Conservation (phyloP, 148 eudicot species). For the Rhododendron mucronatum region DNA sequence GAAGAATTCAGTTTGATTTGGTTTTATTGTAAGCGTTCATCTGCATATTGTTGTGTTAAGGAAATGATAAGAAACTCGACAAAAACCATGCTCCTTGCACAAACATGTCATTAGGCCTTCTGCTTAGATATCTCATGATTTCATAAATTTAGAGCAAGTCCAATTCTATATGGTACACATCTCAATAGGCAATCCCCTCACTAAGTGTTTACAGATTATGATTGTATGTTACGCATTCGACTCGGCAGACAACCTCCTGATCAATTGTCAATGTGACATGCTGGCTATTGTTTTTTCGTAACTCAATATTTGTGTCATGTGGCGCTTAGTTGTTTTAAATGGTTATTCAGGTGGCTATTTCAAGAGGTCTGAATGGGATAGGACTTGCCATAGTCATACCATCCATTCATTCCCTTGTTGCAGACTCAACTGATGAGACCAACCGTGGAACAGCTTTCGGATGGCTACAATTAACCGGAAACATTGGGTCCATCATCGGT, state of each 20-base stretch:
- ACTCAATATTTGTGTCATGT: background rate
- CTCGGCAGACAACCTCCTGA: background rate
- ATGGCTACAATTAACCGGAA: slow-evolving; percentile 67
- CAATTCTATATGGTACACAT: no score
- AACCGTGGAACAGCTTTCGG: slow-evolving; percentile 93
- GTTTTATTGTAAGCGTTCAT: no score
- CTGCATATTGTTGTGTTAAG: background rate
- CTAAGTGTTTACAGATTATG: background rate
- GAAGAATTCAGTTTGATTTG: no score
- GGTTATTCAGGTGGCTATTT: slow-evolving; percentile 66
- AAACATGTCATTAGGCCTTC: no score
- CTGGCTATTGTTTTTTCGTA: background rate
- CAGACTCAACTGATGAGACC: slow-evolving; percentile 83
- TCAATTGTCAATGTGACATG: background rate
- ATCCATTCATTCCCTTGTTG: slow-evolving; percentile 76
- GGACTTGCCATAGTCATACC: slow-evolving; percentile 90
- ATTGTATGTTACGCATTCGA: background rate
- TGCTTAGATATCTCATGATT: no score
- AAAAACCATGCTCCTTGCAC: background rate
- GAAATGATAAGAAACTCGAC: background rate
- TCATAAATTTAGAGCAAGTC: no score
- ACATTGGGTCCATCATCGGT: slow-evolving; percentile 77
- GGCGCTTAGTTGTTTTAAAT: slow-evolving; percentile 10
- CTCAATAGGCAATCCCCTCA: background rate
- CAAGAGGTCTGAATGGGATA: slow-evolving; percentile 81